phyloP scores from a whole-genome alignment of 208 protist genomes.

The Trypanosoma lewisi region DNA sequence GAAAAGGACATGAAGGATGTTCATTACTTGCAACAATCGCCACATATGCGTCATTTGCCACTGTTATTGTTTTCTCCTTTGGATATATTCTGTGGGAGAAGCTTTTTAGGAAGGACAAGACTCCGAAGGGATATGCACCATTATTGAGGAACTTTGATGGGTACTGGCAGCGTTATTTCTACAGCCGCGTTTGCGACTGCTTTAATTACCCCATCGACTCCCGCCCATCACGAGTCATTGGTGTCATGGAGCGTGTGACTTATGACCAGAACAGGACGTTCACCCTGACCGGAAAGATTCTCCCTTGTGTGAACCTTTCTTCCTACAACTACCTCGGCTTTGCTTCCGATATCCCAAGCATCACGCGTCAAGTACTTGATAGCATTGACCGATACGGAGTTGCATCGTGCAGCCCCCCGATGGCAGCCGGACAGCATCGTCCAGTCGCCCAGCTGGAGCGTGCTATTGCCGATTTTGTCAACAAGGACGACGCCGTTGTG shows the following conservation, averaged over 20 bases:
- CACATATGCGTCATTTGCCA: constrained; percentile 56
- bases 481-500: constrained; percentile 94
- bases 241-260: constrained; percentile 89
- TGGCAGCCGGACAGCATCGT: constrained; percentile 64
- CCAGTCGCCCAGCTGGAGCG: constrained; percentile 82
- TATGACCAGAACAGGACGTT: constrained; percentile 88
- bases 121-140: constrained; percentile 90
- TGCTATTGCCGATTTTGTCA: constrained; percentile 90
- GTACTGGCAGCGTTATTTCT: constrained; percentile 94
- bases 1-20: background rate
- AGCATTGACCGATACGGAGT: constrained; percentile 79
- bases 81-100: constrained; percentile 49
- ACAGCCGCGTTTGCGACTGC: constrained; percentile 89
- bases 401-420: constrained; percentile 57
- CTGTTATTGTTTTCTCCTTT: constrained; percentile 57
- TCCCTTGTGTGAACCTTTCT: constrained; percentile 93
- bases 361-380: constrained; percentile 82
- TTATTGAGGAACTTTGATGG: constrained; percentile 94
- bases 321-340: constrained; percentile 99
- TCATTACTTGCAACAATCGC: constrained; percentile 33
- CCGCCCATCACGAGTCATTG: constrained; percentile 90
- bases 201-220: constrained; percentile 92
- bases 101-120: constrained; percentile 31
- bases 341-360: constrained; percentile 87
- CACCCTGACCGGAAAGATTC: constrained; percentile 75